A percentile compares a stretch with the other conserved stretches of the same genome.
Evolutionary conservation across 2,329 filamentous ascomycete species (phyloP).

Genomic region (Venturia nashicola): DNA sequence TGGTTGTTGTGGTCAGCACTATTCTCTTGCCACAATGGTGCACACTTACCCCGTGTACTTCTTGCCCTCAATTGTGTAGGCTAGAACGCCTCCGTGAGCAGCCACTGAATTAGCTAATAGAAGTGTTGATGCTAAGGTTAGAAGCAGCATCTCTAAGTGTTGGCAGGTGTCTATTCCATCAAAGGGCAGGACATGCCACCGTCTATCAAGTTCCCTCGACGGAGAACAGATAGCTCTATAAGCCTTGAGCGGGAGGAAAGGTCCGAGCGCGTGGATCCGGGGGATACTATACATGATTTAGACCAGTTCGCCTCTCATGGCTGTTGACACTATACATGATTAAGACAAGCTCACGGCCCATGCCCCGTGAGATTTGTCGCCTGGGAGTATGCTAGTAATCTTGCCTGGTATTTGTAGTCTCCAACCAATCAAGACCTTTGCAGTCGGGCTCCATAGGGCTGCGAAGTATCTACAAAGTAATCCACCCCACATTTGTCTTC

Average conservation of each 20-base stretch:
- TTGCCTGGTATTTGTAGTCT: not conserved
- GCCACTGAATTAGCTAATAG: slow-evolving; percentile 2
- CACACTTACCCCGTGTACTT: not conserved
- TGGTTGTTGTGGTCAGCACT: not conserved
- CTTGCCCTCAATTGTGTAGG: slow-evolving; percentile 7
- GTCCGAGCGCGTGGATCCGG: not conserved
- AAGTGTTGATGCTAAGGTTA: not conserved
- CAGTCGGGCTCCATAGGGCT: too few relatives aligned
- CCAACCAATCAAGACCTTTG: too few relatives aligned
- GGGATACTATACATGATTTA: not conserved
- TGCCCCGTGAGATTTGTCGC: not conserved
- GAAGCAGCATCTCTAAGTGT: not conserved
- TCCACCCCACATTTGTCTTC: too few relatives aligned
- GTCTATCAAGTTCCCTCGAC: too few relatives aligned
- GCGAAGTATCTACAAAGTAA: too few relatives aligned
- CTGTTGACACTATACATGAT: not conserved
- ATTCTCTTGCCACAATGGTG: not conserved
- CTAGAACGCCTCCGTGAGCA: slow-evolving; percentile 8
- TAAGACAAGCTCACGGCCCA: too few relatives aligned
- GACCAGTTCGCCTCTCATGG: not conserved
- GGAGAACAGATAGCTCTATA: too few relatives aligned
- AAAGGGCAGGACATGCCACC: not conserved
- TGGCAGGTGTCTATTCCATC: not conserved
- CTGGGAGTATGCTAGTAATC: not conserved
- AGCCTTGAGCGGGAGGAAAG: not conserved